Base-by-base conservation (phyloP, 192 early-diverging fungal species). In the Rhizoclosmatium sp. region DNA sequence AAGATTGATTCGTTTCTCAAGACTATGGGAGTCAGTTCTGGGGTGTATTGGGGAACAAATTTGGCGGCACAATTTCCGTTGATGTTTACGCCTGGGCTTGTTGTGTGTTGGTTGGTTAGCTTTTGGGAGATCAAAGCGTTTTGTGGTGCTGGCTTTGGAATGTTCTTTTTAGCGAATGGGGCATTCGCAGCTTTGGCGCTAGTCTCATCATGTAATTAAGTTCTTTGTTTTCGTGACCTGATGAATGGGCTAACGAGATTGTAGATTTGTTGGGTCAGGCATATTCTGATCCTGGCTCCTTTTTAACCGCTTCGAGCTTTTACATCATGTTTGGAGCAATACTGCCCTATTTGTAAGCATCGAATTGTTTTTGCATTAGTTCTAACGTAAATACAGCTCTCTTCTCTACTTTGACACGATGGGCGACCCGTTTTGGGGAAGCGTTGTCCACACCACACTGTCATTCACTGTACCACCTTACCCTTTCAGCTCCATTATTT, bases 361-460 rank as follows among this genome's bases (percentile, higher is more conserved):
- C 31, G 31, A 31, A 31, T 72, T 12, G 0, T 40, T 59, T 58
- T 68, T 69, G 19, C 1, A 44, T 54, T 5, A 68, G 1, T 9
- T 2, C 2, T 21, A 2, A 42, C 23, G 42, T 51, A 19, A 60
- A 56, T 4, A 31, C 65, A 77, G 75, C 31, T 39, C 21, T 14
- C 48, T 77, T 5, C 47, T 79, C 51, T 79, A 79, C 58, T 79
- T 76, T 62, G 78, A 71, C 31, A 75, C 48, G 1, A 69, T 68
- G 62, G 75, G 75, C 0, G 65, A 67, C 46, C 47, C 48, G 9
- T 14, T 40, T 21, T 14, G n/a, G 4, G 62, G 23, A 56, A 2
- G 4, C 2, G 10, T 75, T 47, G 39, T 45, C 1, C 78, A 79
- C 69, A 69, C 70, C 40, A 14, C 76, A 7, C 45, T 62, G 40